These are phyloP conservation scores for Meyerozyma smithsonii DNA, from an alignment of 1,139 yeast genomes.

Conservation along the genomic window DNA sequence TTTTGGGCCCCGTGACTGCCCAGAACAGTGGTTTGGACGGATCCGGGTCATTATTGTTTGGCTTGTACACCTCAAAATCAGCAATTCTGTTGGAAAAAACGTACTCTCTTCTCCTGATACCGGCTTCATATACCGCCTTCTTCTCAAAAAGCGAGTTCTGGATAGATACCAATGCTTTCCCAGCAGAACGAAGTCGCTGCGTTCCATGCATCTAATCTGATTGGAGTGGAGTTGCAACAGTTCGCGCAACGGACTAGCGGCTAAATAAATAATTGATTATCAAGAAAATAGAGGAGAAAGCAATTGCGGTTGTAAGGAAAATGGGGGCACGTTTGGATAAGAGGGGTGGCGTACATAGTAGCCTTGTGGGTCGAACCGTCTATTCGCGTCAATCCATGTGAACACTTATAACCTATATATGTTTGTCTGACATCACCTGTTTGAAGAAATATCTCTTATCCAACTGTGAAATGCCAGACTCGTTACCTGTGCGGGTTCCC, in stretches of 20 bases:
- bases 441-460: no score
- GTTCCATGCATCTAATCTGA: neutral
- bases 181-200: neutral
- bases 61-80: slow-evolving; percentile 20
- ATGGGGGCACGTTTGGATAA: no score
- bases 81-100: slow-evolving; percentile 24
- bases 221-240: neutral
- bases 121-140: neutral
- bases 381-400: no score
- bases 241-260: slow-evolving; percentile 1
- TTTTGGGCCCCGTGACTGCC: slow-evolving; percentile 34
- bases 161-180: neutral
- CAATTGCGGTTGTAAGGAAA: no score
- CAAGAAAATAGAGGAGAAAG: no score
- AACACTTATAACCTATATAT: no score
- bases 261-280: neutral
- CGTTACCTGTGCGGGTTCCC: no score
- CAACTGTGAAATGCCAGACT: no score
- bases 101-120: slow-evolving; percentile 1
- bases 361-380: no score
- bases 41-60: slow-evolving; percentile 8
- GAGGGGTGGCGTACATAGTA: no score
- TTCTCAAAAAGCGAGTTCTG: neutral
- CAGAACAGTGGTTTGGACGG: slow-evolving; percentile 19
- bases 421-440: no score